Base-by-base conservation (phyloP, 169 alveolate genomes). In the Cryptosporidium andersoni region DNA sequence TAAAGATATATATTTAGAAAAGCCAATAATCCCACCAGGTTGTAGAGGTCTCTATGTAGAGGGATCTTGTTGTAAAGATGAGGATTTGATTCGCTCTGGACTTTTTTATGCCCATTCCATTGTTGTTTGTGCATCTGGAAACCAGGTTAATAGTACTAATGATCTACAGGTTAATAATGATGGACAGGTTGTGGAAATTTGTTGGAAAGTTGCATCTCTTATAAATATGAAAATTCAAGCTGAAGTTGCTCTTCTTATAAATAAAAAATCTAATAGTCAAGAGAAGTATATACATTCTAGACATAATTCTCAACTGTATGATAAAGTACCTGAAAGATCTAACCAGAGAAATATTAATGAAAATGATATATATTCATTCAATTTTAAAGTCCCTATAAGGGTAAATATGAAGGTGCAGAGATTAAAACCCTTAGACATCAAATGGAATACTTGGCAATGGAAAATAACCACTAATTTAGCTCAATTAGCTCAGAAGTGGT, bases 391-490 rank as follows among this genome's bases (percentile, higher is more conserved):
- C 0, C 9, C 4, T 16, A 16, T 47, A 60, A 25, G 39, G 39
- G 16, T 55, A 40, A 74, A 60, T 39, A 8, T n/a, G 12, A 74
- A 45, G 49, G 64, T 58, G 9, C 60, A 58, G 51, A 74, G 36
- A 14, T 45, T 42, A 45, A 25, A 25, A 25, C 25, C 25, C 25
- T 74, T 74, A 34, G 85, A 74, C 16, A 68, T 63, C 8, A 74
- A 74, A 40, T 74, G 85, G 85, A 74, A 74, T 43, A 55, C 60
- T 55, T 74, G 85, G 85, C 85, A 74, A 58, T 74, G 85, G 85
- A 74, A 74, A 37, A 64, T 74, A 3, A 74, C 85, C 6, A 68
- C 85, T 36, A 74, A 74, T 40, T 64, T 74, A 14, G 85, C 85
- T 9, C 85, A 74, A 16, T 34, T 74, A 74, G 60, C 85, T 4